A percentile compares a stretch with the other conserved stretches of the same genome.
Evolutionary conservation across 2,329 filamentous ascomycete genomes (phyloP).

Genomic region (Taxawa tesnikishii): DNA sequence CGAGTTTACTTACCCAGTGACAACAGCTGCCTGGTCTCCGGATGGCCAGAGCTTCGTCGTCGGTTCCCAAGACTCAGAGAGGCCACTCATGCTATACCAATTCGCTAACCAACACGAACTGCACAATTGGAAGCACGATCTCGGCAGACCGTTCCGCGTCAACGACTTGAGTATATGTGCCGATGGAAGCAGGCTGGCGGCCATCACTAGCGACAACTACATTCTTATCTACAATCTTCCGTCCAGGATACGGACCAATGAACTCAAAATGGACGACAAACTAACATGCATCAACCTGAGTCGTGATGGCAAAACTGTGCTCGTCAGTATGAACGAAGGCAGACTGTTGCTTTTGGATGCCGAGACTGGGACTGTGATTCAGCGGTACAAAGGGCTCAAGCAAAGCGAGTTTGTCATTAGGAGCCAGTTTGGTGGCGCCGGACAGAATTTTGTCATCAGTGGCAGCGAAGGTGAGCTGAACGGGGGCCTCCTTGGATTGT

Average conservation of each 20-base stretch:
- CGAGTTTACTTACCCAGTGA: slow-evolving; percentile 72
- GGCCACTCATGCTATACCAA: slow-evolving; percentile 48
- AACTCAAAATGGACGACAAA: slow-evolving; percentile 55
- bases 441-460: slow-evolving; percentile 82
- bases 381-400: slow-evolving; percentile 62
- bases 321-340: slow-evolving; percentile 70
- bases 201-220: slow-evolving; percentile 56
- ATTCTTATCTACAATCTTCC: slow-evolving; percentile 73
- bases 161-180: slow-evolving; percentile 76
- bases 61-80: slow-evolving; percentile 57
- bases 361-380: slow-evolving; percentile 52
- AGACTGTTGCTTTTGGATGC: slow-evolving; percentile 72
- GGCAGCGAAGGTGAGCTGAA: slow-evolving; percentile 73
- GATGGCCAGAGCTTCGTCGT: slow-evolving; percentile 70
- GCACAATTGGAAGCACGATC: slow-evolving; percentile 1
- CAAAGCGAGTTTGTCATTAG: slow-evolving; percentile 72
- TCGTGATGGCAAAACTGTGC: slow-evolving; percentile 63
- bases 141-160: slow-evolving; percentile 55
- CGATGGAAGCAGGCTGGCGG: slow-evolving; percentile 68
- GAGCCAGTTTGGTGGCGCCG: slow-evolving; percentile 74
- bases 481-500: too few relatives aligned
- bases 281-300: slow-evolving; percentile 74
- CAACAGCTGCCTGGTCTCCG: slow-evolving; percentile 77
- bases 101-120: slow-evolving; percentile 5
- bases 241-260: slow-evolving; percentile 63